Evolutionary conservation across 805 yeast species (phyloP), one percentile per base, ranked within the genome.

Genomic region (Wickerhamomyces queroliae): DNA sequence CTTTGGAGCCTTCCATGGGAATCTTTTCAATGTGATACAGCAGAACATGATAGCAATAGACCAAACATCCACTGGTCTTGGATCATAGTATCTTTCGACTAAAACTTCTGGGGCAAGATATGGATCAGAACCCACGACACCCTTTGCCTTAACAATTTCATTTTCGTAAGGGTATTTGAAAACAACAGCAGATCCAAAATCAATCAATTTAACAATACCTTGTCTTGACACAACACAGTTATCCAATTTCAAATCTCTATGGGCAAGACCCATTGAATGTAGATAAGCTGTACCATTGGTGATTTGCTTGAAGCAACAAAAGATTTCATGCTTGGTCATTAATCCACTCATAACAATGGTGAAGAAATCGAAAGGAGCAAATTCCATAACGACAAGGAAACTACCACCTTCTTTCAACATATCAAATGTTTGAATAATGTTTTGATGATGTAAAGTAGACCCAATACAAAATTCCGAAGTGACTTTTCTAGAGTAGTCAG

Each of bases 1-100:
- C 48, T 82, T 80, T n/a, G 97, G 96, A 2, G 90, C 75, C 58
- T 88, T 88, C 99, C 99, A 91, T 1, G 99, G 98, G 63, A 91
- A 91, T 44, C 95, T 65, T 49, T 83, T 76, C 48, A 90, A 65
- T 2, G 83, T 70, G 90, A 89, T 85, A 63, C 98, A 90, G 59
- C 95, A 88, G 57, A 74, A 91, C 38, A 93, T 87, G 22, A 91
- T 86, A 0, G 95, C 98, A 38, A 87, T 67, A 1, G 96, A 86
- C 99, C 99, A 91, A 18, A 90, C 76, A 58, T 91, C 99, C 2
- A 81, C 87, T 6, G 83, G 80, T 37, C 93, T 75, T 16, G 97
- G 93, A 59, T 91, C 96, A 59, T 91, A 91, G 33, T 58, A 50
- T 7, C 61, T 45, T 38, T 64, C 63, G 17, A 64, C 56, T 40